phyloP scores from a whole-genome alignment of 1,284 basidiomycete genomes.

The Puccinia hordei region DNA sequence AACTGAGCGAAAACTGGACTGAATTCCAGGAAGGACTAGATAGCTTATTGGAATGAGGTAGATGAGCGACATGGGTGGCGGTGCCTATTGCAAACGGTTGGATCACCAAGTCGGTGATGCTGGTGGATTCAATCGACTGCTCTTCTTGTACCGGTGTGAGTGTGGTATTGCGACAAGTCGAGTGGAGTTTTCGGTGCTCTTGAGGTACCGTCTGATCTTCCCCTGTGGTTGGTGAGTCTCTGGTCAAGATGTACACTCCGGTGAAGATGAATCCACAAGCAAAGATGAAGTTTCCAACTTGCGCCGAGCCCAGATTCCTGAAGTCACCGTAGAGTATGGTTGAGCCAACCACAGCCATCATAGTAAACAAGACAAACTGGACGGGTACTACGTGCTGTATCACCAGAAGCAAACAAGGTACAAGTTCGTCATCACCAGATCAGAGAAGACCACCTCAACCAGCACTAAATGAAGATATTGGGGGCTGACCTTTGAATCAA shows the following conservation, averaged over 20 bases:
- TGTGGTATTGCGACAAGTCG: neutral
- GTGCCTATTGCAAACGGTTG: neutral
- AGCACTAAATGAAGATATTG: no score
- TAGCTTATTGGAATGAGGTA: neutral
- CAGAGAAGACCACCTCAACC: no score
- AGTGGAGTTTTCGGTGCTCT: neutral
- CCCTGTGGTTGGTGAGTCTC: neutral
- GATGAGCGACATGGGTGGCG: neutral
- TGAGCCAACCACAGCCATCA: constrained; percentile 83
- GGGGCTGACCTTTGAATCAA: constrained; percentile 54
- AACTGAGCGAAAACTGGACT: constrained; percentile 3
- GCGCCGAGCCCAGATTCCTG: constrained; percentile 64
- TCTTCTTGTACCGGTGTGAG: constrained; percentile 23
- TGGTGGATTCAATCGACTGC: neutral
- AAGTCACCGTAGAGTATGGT: constrained; percentile 94
- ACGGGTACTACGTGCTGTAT: constrained; percentile 81
- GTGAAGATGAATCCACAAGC: constrained; percentile 78
- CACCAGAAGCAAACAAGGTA: neutral
- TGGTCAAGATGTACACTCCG: constrained; percentile 71
- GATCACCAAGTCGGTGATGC: neutral
- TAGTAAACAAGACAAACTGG: constrained; percentile 79
- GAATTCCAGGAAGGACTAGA: constrained; percentile 9
- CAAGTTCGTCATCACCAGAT: neutral
- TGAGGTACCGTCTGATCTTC: neutral
- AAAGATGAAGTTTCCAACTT: constrained; percentile 81